These are phyloP conservation scores for Trichoderma atrobrunneum DNA, from an alignment of 2,329 filamentous ascomycete genomes.

Conservation along the genomic window DNA sequence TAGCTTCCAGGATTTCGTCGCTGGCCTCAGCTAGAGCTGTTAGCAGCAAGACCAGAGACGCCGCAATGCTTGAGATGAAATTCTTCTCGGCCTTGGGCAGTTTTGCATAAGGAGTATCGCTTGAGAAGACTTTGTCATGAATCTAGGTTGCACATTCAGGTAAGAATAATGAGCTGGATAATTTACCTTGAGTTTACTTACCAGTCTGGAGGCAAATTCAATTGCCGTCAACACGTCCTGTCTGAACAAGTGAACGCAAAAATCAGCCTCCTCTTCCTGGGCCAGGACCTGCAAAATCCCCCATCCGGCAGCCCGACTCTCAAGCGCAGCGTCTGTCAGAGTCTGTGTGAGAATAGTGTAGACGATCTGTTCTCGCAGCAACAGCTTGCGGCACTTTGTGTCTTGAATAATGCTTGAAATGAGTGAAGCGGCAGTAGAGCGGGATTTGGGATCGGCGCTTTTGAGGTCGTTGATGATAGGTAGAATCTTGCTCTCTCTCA, in stretches of 20 bases:
- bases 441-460: conserved; percentile 57
- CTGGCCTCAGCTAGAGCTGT: conserved; percentile 56
- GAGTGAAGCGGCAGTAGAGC: conserved; percentile 57
- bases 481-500: conserved; percentile 61
- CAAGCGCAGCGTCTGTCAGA: conserved; percentile 59
- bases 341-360: conserved; percentile 62
- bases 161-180: background rate
- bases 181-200: conserved; percentile 34
- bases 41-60: conserved; percentile 52
- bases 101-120: conserved; percentile 44
- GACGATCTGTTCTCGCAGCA: conserved; percentile 65
- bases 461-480: conserved; percentile 61
- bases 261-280: conserved; percentile 63
- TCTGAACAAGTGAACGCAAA: conserved; percentile 63
- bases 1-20: conserved; percentile 57
- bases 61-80: conserved; percentile 53
- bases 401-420: conserved; percentile 63
- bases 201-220: conserved; percentile 52
- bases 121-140: conserved; percentile 41
- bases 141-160: conserved; percentile 33
- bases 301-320: conserved; percentile 66
- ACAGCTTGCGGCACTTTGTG: conserved; percentile 59
- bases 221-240: conserved; percentile 61
- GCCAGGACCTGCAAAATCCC: conserved; percentile 60
- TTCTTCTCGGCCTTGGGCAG: conserved; percentile 52